Conservation (phyloP, 139 green algal genomes). For the Chlorella sp. region DNA sequence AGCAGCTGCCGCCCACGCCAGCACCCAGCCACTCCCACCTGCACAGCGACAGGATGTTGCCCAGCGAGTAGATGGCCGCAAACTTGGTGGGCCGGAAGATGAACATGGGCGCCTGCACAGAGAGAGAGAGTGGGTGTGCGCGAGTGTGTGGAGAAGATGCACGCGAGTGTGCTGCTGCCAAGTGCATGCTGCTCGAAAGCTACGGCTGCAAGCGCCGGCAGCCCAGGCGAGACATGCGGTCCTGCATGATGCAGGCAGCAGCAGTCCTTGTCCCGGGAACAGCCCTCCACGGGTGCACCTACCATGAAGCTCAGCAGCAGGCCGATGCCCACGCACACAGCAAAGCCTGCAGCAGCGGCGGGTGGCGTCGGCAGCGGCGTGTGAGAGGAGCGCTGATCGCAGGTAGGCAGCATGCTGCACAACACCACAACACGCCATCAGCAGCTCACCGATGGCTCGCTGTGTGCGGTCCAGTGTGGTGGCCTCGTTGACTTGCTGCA, state of each 20-base stretch:
- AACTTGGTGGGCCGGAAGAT: conserved; percentile 61
- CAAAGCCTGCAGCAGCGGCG: conserved; percentile 51
- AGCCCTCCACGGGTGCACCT: background rate
- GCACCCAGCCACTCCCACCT: background rate
- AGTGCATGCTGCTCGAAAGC: no score
- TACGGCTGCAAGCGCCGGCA: no score
- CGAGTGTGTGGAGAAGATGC: no score
- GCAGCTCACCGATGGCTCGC: conserved; percentile 4
- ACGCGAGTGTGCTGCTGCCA: no score
- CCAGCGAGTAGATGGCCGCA: conserved; percentile 43
- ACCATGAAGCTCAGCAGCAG: conserved; percentile 72
- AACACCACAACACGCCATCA: background rate
- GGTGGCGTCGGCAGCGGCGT: background rate
- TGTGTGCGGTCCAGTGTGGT: conserved; percentile 62
- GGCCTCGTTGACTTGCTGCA: conserved; percentile 70
- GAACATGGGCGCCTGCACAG: conserved; percentile 65
- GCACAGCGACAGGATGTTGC: conserved; percentile 40
- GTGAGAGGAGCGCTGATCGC: background rate
- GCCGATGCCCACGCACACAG: conserved; percentile 60
- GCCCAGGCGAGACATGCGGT: no score
- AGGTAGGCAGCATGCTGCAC: background rate
- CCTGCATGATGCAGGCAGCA: background rate
- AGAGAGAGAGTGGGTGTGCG: no score
- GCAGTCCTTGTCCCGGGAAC: background rate
- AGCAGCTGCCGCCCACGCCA: background rate